Conservation (phyloP, 345 rosid species). For the Gossypium mustelinum region DNA sequence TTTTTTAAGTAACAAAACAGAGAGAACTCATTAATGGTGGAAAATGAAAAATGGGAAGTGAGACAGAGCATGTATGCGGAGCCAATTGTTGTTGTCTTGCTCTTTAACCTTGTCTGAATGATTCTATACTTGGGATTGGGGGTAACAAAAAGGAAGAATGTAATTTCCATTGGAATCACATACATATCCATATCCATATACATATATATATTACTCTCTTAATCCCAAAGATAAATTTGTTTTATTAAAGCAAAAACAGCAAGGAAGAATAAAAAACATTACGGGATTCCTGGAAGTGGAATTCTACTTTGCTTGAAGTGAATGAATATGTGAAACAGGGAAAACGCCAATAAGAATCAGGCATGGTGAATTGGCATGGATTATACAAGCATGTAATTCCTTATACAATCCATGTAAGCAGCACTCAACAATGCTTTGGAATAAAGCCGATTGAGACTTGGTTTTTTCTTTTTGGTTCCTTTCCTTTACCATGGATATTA, state of each 20-base stretch:
- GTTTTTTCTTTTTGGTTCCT: not conserved
- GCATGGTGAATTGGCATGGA: not conserved
- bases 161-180: not conserved
- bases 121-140: slow-evolving; percentile 15
- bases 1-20: too few relatives aligned
- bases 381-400: not conserved
- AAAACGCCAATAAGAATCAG: not conserved
- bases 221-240: not conserved
- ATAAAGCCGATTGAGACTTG: not conserved
- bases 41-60: not conserved
- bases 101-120: not conserved
- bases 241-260: not conserved
- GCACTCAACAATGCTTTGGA: not conserved
- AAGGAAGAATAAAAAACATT: not conserved
- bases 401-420: not conserved
- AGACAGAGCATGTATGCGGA: not conserved
- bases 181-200: too few relatives aligned
- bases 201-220: not conserved
- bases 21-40: not conserved
- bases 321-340: not conserved
- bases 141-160: not conserved
- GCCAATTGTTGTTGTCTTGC: not conserved
- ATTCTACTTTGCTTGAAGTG: slow-evolving; percentile 11
- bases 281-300: slow-evolving; percentile 3
- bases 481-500: not conserved